A percentile compares a stretch with the other conserved stretches of the same genome.
These are phyloP conservation scores for Sporodiniella umbellata DNA, from an alignment of 371 early-diverging fungal genomes.

Conservation along the genomic window DNA sequence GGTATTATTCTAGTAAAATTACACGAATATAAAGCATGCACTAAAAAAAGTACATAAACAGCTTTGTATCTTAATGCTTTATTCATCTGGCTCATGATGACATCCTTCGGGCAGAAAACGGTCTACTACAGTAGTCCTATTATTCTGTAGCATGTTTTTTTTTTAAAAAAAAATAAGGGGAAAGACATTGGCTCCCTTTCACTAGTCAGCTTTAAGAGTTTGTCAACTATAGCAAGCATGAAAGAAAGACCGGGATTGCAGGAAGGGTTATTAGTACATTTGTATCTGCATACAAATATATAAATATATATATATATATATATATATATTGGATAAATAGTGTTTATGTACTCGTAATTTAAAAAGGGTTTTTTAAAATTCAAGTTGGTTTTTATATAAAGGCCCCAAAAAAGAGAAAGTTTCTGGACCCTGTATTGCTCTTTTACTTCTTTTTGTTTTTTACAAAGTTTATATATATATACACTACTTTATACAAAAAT, in stretches of 20 bases:
- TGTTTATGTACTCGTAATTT: no score
- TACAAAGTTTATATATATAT: not conserved
- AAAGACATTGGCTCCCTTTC: not conserved
- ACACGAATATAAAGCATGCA: not conserved
- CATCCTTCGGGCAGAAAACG: not conserved
- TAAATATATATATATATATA: no score
- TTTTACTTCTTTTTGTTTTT: not conserved
- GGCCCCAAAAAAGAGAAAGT: not conserved
- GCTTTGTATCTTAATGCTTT: not conserved
- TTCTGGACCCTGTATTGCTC: not conserved
- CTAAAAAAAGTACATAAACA: not conserved
- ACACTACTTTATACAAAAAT: not conserved
- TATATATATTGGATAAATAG: no score
- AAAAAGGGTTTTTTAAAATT: no score
- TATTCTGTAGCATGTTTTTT: not conserved
- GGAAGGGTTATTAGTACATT: not conserved
- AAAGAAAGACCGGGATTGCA: conserved; percentile 4
- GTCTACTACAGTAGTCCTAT: not conserved
- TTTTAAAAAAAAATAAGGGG: no score
- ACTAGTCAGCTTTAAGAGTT: not conserved
- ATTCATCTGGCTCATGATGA: not conserved
- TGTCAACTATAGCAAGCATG: not conserved
- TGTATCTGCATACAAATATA: no score
- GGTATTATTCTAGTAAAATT: no score
- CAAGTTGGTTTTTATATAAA: no score